Conservation (phyloP, 345 rosid genomes). For the Cardamine resedifolia region DNA sequence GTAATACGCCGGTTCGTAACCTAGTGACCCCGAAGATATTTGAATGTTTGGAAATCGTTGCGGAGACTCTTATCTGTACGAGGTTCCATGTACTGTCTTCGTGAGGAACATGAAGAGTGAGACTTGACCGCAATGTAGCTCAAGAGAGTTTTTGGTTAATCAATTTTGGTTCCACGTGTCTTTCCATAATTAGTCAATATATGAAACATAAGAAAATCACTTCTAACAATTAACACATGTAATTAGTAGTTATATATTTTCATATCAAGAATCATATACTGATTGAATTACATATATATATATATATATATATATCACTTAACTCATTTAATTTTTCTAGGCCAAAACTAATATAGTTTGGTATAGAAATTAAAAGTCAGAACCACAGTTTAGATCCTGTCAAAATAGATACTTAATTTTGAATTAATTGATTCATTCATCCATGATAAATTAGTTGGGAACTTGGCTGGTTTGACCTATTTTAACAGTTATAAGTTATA, state of each 20-base stretch:
- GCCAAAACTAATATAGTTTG: neutral
- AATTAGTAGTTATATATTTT: neutral
- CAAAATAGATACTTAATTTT: neutral
- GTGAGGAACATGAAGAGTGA: neutral
- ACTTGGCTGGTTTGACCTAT: conserved; percentile 23
- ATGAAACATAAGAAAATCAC: neutral
- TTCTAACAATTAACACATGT: neutral
- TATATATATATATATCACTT: neutral
- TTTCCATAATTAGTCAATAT: neutral
- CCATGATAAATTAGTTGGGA: conserved; percentile 10
- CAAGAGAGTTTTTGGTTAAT: neutral
- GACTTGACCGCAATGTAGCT: neutral
- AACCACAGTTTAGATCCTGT: neutral
- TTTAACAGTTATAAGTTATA: neutral
- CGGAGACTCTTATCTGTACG: neutral
- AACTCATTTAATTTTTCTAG: neutral
- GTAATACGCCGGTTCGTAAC: neutral
- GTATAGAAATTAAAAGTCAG: neutral
- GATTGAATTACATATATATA: neutral
- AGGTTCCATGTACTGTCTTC: neutral
- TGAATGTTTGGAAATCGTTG: neutral
- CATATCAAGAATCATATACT: neutral
- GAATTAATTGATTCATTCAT: conserved; percentile 7
- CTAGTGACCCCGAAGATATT: neutral
- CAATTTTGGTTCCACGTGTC: neutral